phyloP scores from a whole-genome alignment of 2,329 filamentous ascomycete species.

The Penicillium hesseltinei region DNA sequence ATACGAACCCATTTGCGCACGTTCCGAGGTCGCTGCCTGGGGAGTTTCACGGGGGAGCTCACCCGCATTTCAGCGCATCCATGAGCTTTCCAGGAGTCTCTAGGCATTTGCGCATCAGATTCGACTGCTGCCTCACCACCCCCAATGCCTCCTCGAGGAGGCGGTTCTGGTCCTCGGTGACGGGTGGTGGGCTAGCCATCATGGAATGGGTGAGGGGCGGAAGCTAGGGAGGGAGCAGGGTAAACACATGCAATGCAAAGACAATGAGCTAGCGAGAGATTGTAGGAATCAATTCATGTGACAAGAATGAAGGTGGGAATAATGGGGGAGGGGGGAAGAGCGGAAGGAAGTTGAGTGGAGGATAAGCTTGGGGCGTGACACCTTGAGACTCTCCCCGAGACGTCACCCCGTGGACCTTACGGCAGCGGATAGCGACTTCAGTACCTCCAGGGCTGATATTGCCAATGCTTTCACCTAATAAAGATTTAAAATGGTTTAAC shows the following conservation, averaged over 20 bases:
- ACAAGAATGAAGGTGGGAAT: slow-evolving; percentile 2
- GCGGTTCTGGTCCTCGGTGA: slow-evolving; percentile 78
- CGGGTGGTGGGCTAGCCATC: slow-evolving; percentile 56
- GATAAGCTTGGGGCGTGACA: slow-evolving; percentile 20
- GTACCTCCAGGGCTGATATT: neutral
- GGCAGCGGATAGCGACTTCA: slow-evolving; percentile 1
- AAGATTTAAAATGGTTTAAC: neutral
- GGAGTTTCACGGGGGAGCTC: slow-evolving; percentile 41
- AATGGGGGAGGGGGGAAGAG: slow-evolving; percentile 2
- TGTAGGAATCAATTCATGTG: slow-evolving; percentile 10
- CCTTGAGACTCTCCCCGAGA: slow-evolving; percentile 18
- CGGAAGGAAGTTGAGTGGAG: slow-evolving; percentile 24
- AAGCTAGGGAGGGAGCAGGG: slow-evolving; percentile 22
- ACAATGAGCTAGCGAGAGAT: slow-evolving; percentile 13
- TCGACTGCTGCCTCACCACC: slow-evolving; percentile 95
- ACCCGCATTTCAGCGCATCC: slow-evolving; percentile 99
- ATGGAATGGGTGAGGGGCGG: slow-evolving; percentile 28
- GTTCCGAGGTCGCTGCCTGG: slow-evolving; percentile 28
- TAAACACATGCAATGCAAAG: slow-evolving; percentile 25
- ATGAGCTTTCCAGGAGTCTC: slow-evolving; percentile 98
- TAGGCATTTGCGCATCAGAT: slow-evolving; percentile 94
- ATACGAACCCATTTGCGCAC: slow-evolving; percentile 12
- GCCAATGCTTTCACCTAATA: neutral
- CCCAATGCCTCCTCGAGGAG: slow-evolving; percentile 95
- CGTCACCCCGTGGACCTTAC: slow-evolving; percentile 17